Evolutionary conservation across 2,329 filamentous ascomycete genomes (phyloP).

Genomic region (Ceratocystis lukuohia): DNA sequence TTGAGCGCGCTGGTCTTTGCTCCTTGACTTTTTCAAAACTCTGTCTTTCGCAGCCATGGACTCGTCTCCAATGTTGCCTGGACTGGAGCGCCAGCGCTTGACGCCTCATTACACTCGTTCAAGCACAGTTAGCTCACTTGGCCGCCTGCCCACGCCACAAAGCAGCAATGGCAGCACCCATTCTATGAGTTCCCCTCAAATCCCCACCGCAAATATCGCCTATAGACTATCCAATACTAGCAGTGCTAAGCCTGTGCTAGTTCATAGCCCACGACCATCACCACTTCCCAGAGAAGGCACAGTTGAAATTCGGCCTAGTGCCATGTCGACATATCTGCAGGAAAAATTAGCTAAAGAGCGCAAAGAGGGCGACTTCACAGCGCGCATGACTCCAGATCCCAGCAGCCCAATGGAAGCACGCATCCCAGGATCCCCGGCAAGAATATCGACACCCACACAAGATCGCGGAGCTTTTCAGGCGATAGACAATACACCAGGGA

Average conservation of each 20-base stretch:
- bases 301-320: conserved; percentile 30
- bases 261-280: conserved; percentile 30
- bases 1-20: conserved; percentile 6
- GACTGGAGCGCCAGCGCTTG: conserved; percentile 36
- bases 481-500: conserved; percentile 29
- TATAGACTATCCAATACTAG: conserved; percentile 30
- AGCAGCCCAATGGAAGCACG: conserved; percentile 11
- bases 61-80: conserved; percentile 30
- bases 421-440: conserved; percentile 13
- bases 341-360: conserved; percentile 39
- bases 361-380: conserved; percentile 21
- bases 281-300: conserved; percentile 32
- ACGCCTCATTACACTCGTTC: conserved; percentile 26
- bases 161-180: conserved; percentile 34
- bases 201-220: conserved; percentile 26
- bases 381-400: conserved; percentile 16
- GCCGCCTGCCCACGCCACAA: conserved; percentile 26
- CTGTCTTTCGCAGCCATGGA: conserved; percentile 16
- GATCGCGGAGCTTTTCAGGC: conserved; percentile 13
- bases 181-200: conserved; percentile 28
- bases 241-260: conserved; percentile 26
- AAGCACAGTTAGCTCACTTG: conserved; percentile 15
- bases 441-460: conserved; percentile 15
- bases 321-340: conserved; percentile 40
- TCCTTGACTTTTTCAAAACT: background rate